Conservation (phyloP, 352 stramenopile genomes). For the Peronospora destructor region DNA sequence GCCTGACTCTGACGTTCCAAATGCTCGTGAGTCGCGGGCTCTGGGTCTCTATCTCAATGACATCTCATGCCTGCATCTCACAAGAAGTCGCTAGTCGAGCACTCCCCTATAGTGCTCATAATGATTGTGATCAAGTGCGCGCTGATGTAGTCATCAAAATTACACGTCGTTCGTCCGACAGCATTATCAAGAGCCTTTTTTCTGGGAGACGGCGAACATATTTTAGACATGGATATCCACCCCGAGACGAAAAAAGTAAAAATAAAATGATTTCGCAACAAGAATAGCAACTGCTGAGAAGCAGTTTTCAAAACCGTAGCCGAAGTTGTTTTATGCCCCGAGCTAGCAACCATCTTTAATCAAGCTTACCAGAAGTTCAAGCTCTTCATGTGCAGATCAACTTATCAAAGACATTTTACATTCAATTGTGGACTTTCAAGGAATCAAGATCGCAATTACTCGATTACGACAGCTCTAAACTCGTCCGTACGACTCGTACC, state of each 20-base stretch:
- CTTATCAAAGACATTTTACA: constrained; percentile 82
- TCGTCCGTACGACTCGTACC: constrained; percentile 11
- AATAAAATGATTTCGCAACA: no score
- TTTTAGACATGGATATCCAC: constrained; percentile 80
- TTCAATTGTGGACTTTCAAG: constrained; percentile 56
- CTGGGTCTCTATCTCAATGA: no score
- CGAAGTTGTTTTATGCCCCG: constrained; percentile 62
- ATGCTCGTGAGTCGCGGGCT: no score
- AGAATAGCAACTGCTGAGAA: constrained; percentile 83
- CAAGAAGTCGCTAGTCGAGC: constrained; percentile 65
- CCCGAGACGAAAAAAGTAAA: no score
- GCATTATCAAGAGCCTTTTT: constrained; percentile 91
- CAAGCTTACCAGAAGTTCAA: constrained; percentile 82
- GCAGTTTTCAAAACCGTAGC: constrained; percentile 75
- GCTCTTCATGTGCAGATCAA: constrained; percentile 81
- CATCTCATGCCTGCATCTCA: constrained; percentile 37
- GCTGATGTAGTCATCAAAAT: constrained; percentile 86
- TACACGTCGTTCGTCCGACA: constrained; percentile 86
- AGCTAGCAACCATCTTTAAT: constrained; percentile 77
- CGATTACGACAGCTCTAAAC: constrained; percentile 9
- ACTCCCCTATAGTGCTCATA: constrained; percentile 80
- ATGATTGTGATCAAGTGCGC: no score
- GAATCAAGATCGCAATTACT: constrained; percentile 10
- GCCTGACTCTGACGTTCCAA: no score
- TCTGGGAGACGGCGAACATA: constrained; percentile 91